phyloP scores from a whole-genome alignment of 345 rosid genomes.

The Salix caprea region DNA sequence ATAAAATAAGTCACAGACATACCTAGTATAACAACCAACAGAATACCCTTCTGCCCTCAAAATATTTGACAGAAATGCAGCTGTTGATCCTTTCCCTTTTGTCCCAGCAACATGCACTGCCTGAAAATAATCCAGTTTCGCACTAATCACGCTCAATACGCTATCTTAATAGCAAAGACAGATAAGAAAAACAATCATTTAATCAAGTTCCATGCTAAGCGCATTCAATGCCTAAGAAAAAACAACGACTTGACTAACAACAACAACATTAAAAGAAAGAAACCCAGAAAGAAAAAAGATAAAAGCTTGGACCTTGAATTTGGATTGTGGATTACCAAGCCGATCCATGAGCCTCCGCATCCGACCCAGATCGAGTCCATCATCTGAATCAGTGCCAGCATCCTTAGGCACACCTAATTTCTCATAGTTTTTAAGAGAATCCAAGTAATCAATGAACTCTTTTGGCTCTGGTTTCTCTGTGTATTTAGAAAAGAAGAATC shows the following conservation, averaged over 20 bases:
- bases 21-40: conserved; percentile 91
- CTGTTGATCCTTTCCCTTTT: conserved; percentile 91
- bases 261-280: not conserved
- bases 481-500: conserved; percentile 18
- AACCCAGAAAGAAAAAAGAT: not conserved
- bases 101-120: conserved; percentile 89
- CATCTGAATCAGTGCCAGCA: conserved; percentile 81
- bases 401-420: conserved; percentile 73
- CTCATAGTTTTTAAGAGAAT: conserved; percentile 85
- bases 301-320: conserved; percentile 55
- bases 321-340: conserved; percentile 69
- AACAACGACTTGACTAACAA: not conserved
- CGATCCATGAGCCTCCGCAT: conserved; percentile 71
- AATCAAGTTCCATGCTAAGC: not conserved
- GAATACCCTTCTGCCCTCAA: conserved; percentile 64
- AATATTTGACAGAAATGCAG: conserved; percentile 76
- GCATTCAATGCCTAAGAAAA: not conserved
- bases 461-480: conserved; percentile 48
- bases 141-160: not conserved
- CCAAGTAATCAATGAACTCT: conserved; percentile 57
- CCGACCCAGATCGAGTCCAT: conserved; percentile 79
- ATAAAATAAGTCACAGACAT: not conserved
- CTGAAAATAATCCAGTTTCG: conserved; percentile 22
- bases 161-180: not conserved
- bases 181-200: not conserved